A percentile compares a stretch with the other conserved stretches of the same genome.
These are phyloP conservation scores for Leishmania mexicana DNA, from an alignment of 208 protist species.

Conservation along the genomic window DNA sequence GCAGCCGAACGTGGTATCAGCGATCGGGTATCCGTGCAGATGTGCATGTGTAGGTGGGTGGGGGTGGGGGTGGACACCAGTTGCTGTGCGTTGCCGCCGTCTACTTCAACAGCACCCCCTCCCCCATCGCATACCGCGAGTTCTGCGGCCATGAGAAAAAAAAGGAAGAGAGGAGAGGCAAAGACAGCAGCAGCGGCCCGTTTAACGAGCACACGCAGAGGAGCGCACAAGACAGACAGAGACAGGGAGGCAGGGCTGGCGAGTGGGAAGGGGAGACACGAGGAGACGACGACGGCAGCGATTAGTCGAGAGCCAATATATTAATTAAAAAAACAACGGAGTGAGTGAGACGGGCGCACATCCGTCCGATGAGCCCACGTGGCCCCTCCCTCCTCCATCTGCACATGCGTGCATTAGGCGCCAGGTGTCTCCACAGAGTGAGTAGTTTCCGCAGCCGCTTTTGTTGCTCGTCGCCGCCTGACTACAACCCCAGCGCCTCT, in stretches of 20 bases:
- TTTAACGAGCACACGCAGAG: neutral
- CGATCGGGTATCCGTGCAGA: neutral
- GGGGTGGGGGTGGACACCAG: neutral
- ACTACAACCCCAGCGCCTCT: slow-evolving; percentile 49
- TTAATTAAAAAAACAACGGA: neutral
- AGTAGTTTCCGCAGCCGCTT: neutral
- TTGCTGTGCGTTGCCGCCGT: neutral
- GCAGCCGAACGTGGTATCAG: neutral
- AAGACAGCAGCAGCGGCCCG: neutral
- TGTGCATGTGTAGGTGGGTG: neutral
- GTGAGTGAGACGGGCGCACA: neutral
- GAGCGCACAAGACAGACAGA: too few relatives aligned
- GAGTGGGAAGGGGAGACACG: neutral
- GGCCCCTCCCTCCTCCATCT: neutral
- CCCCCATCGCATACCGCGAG: neutral
- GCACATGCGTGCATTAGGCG: neutral
- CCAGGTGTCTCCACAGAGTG: neutral
- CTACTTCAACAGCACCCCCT: neutral
- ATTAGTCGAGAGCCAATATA: neutral
- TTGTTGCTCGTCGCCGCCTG: neutral
- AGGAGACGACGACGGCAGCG: neutral
- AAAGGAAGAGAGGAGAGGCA: neutral
- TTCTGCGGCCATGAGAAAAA: neutral
- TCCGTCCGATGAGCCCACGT: neutral
- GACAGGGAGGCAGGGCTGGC: too few relatives aligned